Percentiles rank a stretch among this genome's conserved stretches.
phyloP scores from a whole-genome alignment of 164 flowering plant genomes.

The Kalanchoe fedtschenkoi region DNA sequence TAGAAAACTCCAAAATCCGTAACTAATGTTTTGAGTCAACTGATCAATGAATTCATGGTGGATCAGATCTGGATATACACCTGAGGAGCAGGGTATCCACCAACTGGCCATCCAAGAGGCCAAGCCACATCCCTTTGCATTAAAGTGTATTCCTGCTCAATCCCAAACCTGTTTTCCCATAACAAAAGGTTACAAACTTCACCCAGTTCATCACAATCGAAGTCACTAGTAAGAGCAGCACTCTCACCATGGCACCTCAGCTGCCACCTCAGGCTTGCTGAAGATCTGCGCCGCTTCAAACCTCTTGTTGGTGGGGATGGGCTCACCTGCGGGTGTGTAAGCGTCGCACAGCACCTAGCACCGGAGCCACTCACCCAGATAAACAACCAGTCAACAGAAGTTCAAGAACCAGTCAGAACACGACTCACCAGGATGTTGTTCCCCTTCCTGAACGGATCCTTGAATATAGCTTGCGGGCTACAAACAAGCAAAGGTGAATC shows the following conservation, averaged over 20 bases:
- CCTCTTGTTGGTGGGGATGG: slow-evolving; percentile 46
- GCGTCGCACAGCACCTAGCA: slow-evolving; percentile 27
- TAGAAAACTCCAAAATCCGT: background rate
- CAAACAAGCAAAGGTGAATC: background rate
- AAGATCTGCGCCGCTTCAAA: slow-evolving; percentile 34
- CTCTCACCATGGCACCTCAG: slow-evolving; percentile 41
- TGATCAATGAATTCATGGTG: background rate
- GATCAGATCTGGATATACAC: slow-evolving; percentile 5
- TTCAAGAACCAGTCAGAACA: background rate
- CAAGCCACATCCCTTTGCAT: slow-evolving; percentile 22
- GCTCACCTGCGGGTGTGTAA: slow-evolving; percentile 42
- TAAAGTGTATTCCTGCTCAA: slow-evolving; percentile 31
- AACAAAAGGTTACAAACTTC: background rate
- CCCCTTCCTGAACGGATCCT: slow-evolving; percentile 55
- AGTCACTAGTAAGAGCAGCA: background rate
- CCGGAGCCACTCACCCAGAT: background rate
- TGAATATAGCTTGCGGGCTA: slow-evolving; percentile 50
- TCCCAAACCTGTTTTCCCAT: slow-evolving; percentile 17
- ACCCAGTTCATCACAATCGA: background rate
- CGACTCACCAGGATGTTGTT: slow-evolving; percentile 39
- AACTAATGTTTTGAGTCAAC: background rate
- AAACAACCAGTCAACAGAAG: background rate
- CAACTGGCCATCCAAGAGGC: slow-evolving; percentile 34
- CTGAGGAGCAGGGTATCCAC: slow-evolving; percentile 25
- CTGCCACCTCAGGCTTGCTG: slow-evolving; percentile 40